These are phyloP conservation scores for Linum lewisii DNA, from an alignment of 345 rosid genomes.

Conservation along the genomic window DNA sequence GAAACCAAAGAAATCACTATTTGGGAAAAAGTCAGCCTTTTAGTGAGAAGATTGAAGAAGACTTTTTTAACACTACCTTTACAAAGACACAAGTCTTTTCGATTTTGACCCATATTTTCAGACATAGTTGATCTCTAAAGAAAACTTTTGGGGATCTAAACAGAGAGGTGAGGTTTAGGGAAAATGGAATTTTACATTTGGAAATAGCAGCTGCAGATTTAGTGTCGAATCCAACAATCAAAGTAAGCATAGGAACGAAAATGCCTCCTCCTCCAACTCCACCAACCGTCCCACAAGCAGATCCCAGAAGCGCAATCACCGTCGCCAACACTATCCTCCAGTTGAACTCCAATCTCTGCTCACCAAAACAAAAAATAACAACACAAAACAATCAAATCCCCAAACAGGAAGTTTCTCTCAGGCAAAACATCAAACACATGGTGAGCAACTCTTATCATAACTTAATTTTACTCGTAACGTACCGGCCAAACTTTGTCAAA, in stretches of 20 bases:
- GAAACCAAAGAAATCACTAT: too few species aligned
- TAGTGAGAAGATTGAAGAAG: too few species aligned
- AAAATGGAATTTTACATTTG: background rate
- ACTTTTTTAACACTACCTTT: too few species aligned
- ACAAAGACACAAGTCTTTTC: too few species aligned
- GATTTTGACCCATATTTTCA: too few species aligned
- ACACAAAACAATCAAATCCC: too few species aligned
- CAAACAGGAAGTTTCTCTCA: too few species aligned
- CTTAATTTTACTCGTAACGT: background rate
- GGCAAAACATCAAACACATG: background rate
- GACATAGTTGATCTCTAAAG: too few species aligned
- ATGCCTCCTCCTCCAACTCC: background rate
- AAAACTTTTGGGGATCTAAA: background rate
- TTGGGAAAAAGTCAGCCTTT: too few species aligned
- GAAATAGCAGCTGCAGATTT: background rate
- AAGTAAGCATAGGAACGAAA: background rate
- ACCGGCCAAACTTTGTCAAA: background rate
- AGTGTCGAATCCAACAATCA: background rate
- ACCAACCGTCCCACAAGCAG: background rate
- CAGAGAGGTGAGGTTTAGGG: background rate
- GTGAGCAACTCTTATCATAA: background rate
- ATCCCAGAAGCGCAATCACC: background rate
- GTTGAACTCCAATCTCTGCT: background rate
- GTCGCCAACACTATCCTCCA: background rate
- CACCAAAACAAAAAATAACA: background rate